These are phyloP conservation scores for Syzygium aromaticum DNA, from an alignment of 345 rosid species.

Conservation along the genomic window DNA sequence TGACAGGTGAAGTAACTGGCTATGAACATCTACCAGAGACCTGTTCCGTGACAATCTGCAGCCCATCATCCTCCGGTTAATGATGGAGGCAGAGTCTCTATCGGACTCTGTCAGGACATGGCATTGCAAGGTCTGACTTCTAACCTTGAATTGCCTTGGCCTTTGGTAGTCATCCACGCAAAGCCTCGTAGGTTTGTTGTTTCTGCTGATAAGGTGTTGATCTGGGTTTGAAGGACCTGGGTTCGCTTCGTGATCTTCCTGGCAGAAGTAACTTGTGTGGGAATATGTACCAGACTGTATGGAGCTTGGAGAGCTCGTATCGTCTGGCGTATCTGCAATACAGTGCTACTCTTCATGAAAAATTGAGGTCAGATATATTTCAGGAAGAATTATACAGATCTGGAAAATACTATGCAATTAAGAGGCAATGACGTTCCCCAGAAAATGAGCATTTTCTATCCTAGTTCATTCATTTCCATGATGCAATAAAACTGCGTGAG, in stretches of 20 bases:
- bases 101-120: neutral
- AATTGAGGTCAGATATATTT: neutral
- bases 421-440: neutral
- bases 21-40: constrained; percentile 58
- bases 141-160: neutral
- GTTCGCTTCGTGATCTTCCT: constrained; percentile 23
- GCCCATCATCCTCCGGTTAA: constrained; percentile 7
- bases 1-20: constrained; percentile 48
- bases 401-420: neutral
- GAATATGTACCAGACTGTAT: constrained; percentile 31
- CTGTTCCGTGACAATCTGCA: constrained; percentile 46
- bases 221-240: constrained; percentile 9
- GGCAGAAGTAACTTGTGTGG: constrained; percentile 16
- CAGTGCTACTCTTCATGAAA: neutral
- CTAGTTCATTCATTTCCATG: neutral
- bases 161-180: constrained; percentile 4
- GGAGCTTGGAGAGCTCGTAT: constrained; percentile 31
- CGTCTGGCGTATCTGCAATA: constrained; percentile 10
- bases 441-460: neutral
- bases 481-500: neutral
- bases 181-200: constrained; percentile 21
- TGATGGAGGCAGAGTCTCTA: neutral
- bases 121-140: neutral
- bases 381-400: neutral
- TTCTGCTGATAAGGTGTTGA: constrained; percentile 4